phyloP scores from a whole-genome alignment of 495 filamentous ascomycete species.

The Pseudomonodictys pantanalensis region DNA sequence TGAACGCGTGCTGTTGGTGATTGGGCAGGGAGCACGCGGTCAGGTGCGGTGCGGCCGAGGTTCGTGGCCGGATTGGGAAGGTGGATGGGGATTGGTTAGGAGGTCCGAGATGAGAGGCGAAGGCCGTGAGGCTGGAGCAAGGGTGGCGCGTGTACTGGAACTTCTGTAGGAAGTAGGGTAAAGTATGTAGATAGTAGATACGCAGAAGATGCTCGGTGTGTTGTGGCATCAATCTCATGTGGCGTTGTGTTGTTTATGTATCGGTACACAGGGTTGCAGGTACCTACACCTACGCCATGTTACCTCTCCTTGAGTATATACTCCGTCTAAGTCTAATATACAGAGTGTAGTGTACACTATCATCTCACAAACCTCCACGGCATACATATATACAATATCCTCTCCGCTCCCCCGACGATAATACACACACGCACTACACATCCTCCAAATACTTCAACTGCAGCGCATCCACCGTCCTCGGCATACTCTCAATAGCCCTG shows the following conservation, averaged over 20 bases:
- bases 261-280: too few species aligned
- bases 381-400: constrained; percentile 9
- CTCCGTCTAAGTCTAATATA: too few species aligned
- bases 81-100: neutral
- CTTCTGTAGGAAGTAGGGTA: too few species aligned
- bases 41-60: neutral
- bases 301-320: too few species aligned
- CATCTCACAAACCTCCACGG: constrained; percentile 1
- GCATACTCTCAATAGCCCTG: constrained; percentile 54
- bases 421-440: constrained; percentile 6
- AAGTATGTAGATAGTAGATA: too few species aligned
- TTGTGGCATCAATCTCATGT: too few species aligned
- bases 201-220: too few species aligned
- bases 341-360: constrained; percentile 1
- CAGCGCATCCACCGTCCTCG: constrained; percentile 42
- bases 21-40: neutral
- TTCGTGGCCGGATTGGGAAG: neutral
- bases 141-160: too few species aligned
- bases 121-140: too few species aligned
- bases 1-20: neutral
- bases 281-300: too few species aligned
- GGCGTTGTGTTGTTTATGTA: too few species aligned
- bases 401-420: neutral
- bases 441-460: constrained; percentile 35
- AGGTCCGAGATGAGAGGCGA: constrained; percentile 4